Conservation (phyloP, 2,329 filamentous ascomycete genomes). For the Immersiporthe knoxdaviesiana region DNA sequence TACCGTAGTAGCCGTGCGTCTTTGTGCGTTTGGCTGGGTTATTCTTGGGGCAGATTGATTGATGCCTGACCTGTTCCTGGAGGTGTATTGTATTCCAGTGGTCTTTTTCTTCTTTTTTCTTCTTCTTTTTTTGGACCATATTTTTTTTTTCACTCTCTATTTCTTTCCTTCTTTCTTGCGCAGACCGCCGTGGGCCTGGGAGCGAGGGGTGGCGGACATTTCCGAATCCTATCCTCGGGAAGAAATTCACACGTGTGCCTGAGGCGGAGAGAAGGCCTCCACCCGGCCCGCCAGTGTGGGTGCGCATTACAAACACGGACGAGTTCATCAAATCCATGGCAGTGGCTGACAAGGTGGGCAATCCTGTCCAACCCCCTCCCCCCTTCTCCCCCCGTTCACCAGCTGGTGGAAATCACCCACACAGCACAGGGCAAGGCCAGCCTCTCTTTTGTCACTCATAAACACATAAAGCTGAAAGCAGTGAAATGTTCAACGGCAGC, state of each 20-base stretch:
- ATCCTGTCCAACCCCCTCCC: background rate
- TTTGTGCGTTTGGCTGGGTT: background rate
- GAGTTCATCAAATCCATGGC: constrained; percentile 12
- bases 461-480: too few species aligned
- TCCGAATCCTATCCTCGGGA: constrained; percentile 9
- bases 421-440: background rate
- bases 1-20: too few species aligned
- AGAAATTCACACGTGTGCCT: constrained; percentile 3
- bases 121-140: too few species aligned
- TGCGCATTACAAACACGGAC: constrained; percentile 10
- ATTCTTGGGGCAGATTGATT: background rate
- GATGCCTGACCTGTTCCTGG: background rate
- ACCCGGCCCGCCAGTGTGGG: constrained; percentile 2
- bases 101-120: background rate
- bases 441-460: background rate
- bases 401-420: background rate
- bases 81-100: too few species aligned
- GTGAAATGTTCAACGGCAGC: background rate
- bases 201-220: constrained; percentile 5
- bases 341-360: constrained; percentile 1
- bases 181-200: background rate
- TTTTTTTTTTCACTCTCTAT: background rate
- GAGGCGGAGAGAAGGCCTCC: background rate
- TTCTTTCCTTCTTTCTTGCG: background rate
- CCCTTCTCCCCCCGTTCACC: too few species aligned